Conservation (phyloP, 192 early-diverging fungal species). For the Chytriomyces sp. region DNA sequence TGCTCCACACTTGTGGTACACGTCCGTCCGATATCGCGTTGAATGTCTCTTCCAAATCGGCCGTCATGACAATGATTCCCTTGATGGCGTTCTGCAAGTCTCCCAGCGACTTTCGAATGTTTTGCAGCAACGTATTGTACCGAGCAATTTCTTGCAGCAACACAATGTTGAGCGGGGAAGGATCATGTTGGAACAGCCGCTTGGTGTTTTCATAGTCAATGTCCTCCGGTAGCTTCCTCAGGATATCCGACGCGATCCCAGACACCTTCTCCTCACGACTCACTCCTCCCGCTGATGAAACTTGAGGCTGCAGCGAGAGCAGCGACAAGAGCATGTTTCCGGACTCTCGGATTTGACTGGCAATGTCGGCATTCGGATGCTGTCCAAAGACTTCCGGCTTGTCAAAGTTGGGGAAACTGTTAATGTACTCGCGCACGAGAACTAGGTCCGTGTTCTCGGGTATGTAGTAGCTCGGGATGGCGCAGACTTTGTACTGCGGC, state of each 20-base stretch:
- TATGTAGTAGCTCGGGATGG: slow-evolving; percentile 57
- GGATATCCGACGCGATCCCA: slow-evolving; percentile 53
- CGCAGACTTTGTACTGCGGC: slow-evolving; percentile 56
- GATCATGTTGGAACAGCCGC: slow-evolving; percentile 53
- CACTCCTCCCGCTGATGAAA: slow-evolving; percentile 40
- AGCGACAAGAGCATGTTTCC: slow-evolving; percentile 54
- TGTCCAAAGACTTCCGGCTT: slow-evolving; percentile 72
- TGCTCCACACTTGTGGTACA: slow-evolving; percentile 66
- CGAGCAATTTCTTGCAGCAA: slow-evolving; percentile 63
- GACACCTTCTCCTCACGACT: slow-evolving; percentile 63
- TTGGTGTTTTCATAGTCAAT: slow-evolving; percentile 63
- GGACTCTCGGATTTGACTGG: slow-evolving; percentile 64
- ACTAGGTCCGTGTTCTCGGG: slow-evolving; percentile 54
- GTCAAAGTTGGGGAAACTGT: slow-evolving; percentile 56
- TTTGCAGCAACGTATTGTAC: slow-evolving; percentile 58
- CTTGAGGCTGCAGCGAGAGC: slow-evolving; percentile 61
- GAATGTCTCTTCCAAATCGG: slow-evolving; percentile 66
- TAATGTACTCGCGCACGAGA: slow-evolving; percentile 57
- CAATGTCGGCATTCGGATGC: slow-evolving; percentile 70
- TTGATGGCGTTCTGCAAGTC: slow-evolving; percentile 68
- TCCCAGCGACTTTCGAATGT: slow-evolving; percentile 51
- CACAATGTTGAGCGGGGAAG: slow-evolving; percentile 62
- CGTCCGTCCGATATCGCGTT: slow-evolving; percentile 55
- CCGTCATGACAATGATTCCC: slow-evolving; percentile 68
- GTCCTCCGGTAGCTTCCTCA: slow-evolving; percentile 54